phyloP scores from a whole-genome alignment of 2,329 filamentous ascomycete species.

The Cryphonectria naterciae region DNA sequence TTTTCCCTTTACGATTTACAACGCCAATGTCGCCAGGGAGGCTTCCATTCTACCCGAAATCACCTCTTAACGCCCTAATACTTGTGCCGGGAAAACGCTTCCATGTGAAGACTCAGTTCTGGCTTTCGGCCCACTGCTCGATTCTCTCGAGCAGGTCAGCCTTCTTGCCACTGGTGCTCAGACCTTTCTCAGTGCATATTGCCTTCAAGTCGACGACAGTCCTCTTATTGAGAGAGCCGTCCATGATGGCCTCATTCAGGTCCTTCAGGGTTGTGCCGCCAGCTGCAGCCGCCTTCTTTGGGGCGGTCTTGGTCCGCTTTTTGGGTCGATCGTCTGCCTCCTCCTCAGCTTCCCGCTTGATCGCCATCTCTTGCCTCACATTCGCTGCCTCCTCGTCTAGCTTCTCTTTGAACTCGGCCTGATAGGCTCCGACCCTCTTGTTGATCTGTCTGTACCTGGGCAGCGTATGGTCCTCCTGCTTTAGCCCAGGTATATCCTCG shows the following conservation, averaged over 20 bases:
- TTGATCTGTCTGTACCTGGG: conserved; percentile 87
- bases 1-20: background rate
- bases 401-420: conserved; percentile 74
- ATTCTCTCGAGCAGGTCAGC: conserved; percentile 58
- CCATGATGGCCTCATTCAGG: conserved; percentile 49
- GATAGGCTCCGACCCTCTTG: conserved; percentile 80
- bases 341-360: conserved; percentile 58
- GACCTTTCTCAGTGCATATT: conserved; percentile 50
- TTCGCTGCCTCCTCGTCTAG: conserved; percentile 61
- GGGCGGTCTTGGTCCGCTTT: conserved; percentile 49
- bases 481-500: conserved; percentile 80
- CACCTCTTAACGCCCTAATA: background rate
- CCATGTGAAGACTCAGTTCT: background rate
- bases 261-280: conserved; percentile 49
- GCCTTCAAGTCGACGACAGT: conserved; percentile 58
- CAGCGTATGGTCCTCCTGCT: conserved; percentile 72
- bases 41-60: background rate
- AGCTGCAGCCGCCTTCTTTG: conserved; percentile 33
- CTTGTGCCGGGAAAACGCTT: background rate
- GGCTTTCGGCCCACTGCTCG: conserved; percentile 57
- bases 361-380: conserved; percentile 43
- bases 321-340: conserved; percentile 45
- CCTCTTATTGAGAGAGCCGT: conserved; percentile 55
- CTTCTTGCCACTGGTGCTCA: conserved; percentile 57
- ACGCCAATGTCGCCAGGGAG: background rate